These are phyloP conservation scores for Canavalia gladiata DNA, from an alignment of 306 rosid species.

Conservation along the genomic window DNA sequence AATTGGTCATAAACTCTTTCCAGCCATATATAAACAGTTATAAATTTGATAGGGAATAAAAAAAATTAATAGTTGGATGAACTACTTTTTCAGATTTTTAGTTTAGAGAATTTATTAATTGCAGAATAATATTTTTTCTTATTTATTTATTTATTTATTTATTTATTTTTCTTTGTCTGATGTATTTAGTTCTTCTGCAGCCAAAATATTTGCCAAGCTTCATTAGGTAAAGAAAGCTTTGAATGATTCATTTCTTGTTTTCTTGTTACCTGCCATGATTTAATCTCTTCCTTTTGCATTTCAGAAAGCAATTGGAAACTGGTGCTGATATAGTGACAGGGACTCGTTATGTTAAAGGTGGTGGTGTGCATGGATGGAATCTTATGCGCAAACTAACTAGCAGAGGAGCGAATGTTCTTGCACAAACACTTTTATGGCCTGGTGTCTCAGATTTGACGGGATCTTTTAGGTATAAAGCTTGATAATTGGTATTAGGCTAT, in stretches of 20 bases:
- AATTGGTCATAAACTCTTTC: neutral
- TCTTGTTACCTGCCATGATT: conserved; percentile 14
- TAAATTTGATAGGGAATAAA: conserved; percentile 29
- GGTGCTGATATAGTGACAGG: conserved; percentile 95
- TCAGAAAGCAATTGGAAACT: conserved; percentile 80
- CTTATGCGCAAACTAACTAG: conserved; percentile 99
- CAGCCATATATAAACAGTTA: neutral
- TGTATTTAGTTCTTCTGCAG: conserved; percentile 62
- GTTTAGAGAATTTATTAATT: conserved; percentile 9
- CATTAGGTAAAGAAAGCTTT: conserved; percentile 67
- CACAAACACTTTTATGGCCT: conserved; percentile 95
- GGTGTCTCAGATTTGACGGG: conserved; percentile 99
- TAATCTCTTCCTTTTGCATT: conserved; percentile 11
- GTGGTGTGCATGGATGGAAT: conserved; percentile 99
- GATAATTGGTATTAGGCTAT: conserved; percentile 36
- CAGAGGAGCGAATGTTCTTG: conserved; percentile 98
- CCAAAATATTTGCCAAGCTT: conserved; percentile 93
- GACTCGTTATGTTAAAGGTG: conserved; percentile 93
- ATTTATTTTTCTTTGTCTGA: conserved; percentile 40
- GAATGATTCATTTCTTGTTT: conserved; percentile 21
- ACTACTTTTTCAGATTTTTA: neutral
- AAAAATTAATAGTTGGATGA: neutral
- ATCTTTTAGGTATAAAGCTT: conserved; percentile 76
- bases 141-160: neutral
- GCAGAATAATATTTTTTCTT: neutral